Conservation (phyloP, 345 rosid genomes). For the Ricinus communis region DNA sequence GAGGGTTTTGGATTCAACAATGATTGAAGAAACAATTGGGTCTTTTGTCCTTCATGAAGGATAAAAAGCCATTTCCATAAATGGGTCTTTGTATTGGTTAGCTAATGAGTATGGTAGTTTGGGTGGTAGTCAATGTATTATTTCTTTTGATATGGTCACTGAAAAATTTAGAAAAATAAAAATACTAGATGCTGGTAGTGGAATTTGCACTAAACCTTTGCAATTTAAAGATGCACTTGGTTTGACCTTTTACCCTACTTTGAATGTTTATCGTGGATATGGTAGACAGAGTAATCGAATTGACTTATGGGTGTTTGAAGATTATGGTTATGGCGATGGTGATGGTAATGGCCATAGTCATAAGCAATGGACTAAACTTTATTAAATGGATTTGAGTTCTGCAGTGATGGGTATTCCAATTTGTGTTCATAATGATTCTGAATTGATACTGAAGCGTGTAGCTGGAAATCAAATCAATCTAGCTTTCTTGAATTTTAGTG, state of each 20-base stretch:
- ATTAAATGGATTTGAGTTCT: neutral
- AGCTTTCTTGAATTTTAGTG: constrained; percentile 7
- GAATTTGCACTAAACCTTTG: constrained; percentile 18
- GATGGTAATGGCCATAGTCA: neutral
- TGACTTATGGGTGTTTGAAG: constrained; percentile 28
- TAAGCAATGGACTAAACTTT: constrained; percentile 12
- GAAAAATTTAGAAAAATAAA: constrained; percentile 21
- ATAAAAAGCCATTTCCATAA: constrained; percentile 1
- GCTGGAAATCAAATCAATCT: constrained; percentile 9
- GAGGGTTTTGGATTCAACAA: constrained; percentile 19
- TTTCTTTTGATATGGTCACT: constrained; percentile 29
- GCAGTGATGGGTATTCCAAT: constrained; percentile 19
- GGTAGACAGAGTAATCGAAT: constrained; percentile 8
- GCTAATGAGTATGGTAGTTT: constrained; percentile 15
- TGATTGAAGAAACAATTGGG: constrained; percentile 1
- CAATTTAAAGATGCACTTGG: constrained; percentile 27
- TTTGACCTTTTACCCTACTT: constrained; percentile 20
- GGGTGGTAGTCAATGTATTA: constrained; percentile 5
- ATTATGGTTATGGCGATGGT: neutral
- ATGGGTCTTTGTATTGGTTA: constrained; percentile 27
- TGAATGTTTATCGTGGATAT: constrained; percentile 18
- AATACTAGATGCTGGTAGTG: constrained; percentile 3
- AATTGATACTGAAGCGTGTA: constrained; percentile 24
- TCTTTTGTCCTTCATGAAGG: constrained; percentile 10
- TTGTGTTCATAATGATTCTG: constrained; percentile 24